phyloP scores from a whole-genome alignment of 2,329 filamentous ascomycete genomes.

The Penicillium sp. region DNA sequence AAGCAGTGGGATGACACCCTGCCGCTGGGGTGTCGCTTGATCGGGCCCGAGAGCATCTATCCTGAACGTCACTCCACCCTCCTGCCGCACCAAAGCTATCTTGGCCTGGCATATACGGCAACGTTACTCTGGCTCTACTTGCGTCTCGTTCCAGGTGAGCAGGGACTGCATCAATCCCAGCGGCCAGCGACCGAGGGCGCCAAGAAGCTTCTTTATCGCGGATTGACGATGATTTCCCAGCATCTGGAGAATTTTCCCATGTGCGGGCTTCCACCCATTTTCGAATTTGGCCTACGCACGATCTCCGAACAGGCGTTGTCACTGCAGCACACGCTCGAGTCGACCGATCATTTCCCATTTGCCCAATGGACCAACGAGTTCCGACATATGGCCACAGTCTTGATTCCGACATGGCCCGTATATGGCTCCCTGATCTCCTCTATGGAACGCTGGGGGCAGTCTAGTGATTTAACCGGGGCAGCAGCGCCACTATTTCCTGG shows the following conservation, averaged over 20 bases:
- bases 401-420: conserved; percentile 34
- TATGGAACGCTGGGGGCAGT: conserved; percentile 31
- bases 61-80: conserved; percentile 37
- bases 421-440: conserved; percentile 32
- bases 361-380: conserved; percentile 35
- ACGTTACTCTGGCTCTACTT: conserved; percentile 39
- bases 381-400: conserved; percentile 26
- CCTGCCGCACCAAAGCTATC: conserved; percentile 42
- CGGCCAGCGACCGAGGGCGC: conserved; percentile 36
- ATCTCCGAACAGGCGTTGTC: conserved; percentile 36
- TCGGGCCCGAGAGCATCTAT: conserved; percentile 37
- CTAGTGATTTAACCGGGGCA: conserved; percentile 15
- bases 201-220: conserved; percentile 38
- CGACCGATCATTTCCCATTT: conserved; percentile 34
- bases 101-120: conserved; percentile 38
- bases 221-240: conserved; percentile 35
- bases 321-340: conserved; percentile 30
- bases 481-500: conserved; percentile 7
- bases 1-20: conserved; percentile 39
- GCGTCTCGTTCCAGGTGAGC: conserved; percentile 32
- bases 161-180: conserved; percentile 31
- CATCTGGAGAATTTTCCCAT: conserved; percentile 40
- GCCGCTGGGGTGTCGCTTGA: conserved; percentile 38
- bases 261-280: conserved; percentile 39
- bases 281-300: conserved; percentile 37